Evolutionary conservation across 2,329 filamentous ascomycete species (phyloP), one percentile per base, ranked within the genome.

Genomic region (Fusarium tuaranense): DNA sequence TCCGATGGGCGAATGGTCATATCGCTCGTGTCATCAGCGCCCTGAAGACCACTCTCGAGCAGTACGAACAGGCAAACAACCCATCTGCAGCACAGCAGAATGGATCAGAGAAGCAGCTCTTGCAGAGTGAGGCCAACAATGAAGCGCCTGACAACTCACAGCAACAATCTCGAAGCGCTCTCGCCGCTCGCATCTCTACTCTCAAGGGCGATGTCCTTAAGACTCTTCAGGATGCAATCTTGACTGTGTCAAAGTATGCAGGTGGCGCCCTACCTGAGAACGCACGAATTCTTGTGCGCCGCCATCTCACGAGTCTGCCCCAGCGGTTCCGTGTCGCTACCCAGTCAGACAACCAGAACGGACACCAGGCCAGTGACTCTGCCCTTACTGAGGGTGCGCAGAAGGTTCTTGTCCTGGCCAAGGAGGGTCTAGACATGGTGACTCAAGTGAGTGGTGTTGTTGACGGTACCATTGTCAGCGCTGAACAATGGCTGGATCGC

Each of bases 341-440:
- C 70, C 88, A 90, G 75, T 75, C 80, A 2, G 80, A 82, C 30
- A 59, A 69, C 3, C 80, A 83, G 27, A 76, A 78, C 30, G 71
- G 70, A 73, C 70, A 79, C 58, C 81, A 81, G 67, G 81, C 84
- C 53, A 81, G 78, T 57, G 84, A 85, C 58, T 81, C 80, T 10
- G 81, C 81, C 18, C 71, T 84, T 12, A 80, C 82, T 22, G 88
- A 92, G 30, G 87, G 88, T 62, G 95, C 94, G 0, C 92, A 95
- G 76, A 89, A 93, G 46, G 95, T 97, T 66, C 85, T 98, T 14
- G 91, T 97, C 2, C 90, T 98, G 62, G 96, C 96, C 8, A 93
- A 93, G 78, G 96, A 98, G 81, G 95, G 95, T 0, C 87, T 98
- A 16, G 95, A 98, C 77, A 98, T 98, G 93, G 95, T 98, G 88